These are phyloP conservation scores for Didymella exigua DNA, from an alignment of 2,329 filamentous ascomycete species.

Conservation along the genomic window DNA sequence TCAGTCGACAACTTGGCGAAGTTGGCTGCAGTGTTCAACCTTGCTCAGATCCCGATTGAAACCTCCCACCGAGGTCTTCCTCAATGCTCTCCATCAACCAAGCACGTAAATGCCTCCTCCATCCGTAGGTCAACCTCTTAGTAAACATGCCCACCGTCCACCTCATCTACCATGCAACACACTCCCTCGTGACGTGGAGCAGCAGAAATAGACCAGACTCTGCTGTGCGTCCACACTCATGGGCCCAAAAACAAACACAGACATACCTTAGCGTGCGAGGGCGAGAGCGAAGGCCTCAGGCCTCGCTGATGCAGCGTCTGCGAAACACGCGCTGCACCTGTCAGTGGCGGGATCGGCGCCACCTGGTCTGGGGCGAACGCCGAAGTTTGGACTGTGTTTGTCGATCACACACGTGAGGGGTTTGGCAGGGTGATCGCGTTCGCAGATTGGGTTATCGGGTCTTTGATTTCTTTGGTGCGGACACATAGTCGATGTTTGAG, in stretches of 20 bases:
- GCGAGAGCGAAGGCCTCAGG: slow-evolving; percentile 6
- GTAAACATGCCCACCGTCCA: no score
- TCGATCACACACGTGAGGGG: background rate
- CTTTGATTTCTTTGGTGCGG: no score
- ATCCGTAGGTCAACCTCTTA: background rate
- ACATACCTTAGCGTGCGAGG: background rate
- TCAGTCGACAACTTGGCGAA: background rate
- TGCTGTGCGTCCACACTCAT: slow-evolving; percentile 1
- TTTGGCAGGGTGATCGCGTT: background rate
- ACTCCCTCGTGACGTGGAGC: background rate
- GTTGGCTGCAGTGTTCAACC: background rate
- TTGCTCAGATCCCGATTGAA: background rate
- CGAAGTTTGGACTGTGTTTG: background rate
- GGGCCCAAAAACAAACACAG: background rate
- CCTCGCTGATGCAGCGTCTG: slow-evolving; percentile 6
- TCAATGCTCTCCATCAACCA: background rate
- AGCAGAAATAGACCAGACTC: background rate
- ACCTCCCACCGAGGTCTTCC: background rate
- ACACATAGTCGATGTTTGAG: no score
- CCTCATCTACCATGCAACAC: background rate
- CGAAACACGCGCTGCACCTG: slow-evolving; percentile 4
- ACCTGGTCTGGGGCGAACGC: background rate
- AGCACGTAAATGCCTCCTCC: background rate
- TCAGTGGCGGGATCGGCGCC: slow-evolving; percentile 5
- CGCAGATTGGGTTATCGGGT: background rate